phyloP scores from a whole-genome alignment of 371 early-diverging fungal genomes.

The Mortierella sp. region DNA sequence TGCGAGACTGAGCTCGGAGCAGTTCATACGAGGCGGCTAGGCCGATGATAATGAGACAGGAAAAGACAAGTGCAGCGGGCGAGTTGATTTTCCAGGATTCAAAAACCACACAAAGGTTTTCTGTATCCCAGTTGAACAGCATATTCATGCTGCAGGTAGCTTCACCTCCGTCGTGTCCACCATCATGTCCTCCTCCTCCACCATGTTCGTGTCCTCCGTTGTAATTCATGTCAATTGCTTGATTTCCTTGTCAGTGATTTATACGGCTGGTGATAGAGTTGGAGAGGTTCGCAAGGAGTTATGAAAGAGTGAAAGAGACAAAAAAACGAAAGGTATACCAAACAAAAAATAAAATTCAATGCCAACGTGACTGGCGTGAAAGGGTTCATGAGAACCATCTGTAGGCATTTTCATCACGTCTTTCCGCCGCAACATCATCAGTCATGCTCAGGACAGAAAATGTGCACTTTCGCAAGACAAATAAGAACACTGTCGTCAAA shows the following conservation, averaged over 20 bases:
- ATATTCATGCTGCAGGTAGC: conserved; percentile 66
- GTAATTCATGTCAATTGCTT: conserved; percentile 24
- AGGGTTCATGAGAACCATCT: background rate
- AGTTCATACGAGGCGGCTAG: conserved; percentile 76
- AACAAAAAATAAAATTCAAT: background rate
- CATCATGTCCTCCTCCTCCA: conserved; percentile 36
- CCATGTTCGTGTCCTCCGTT: conserved; percentile 41
- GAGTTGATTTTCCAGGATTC: conserved; percentile 81
- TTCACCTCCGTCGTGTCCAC: conserved; percentile 36
- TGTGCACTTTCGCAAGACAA: conserved; percentile 62
- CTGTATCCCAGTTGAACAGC: conserved; percentile 84
- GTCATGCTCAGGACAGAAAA: conserved; percentile 42
- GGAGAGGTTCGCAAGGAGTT: background rate
- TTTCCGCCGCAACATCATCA: background rate
- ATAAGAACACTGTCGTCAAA: conserved; percentile 69
- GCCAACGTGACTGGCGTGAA: conserved; percentile 1
- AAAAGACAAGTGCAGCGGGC: conserved; percentile 61
- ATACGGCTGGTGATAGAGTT: background rate
- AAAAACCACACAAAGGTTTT: conserved; percentile 83
- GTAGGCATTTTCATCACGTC: background rate
- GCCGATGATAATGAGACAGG: conserved; percentile 69
- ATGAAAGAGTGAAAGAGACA: conserved; percentile 1
- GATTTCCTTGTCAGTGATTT: conserved; percentile 2
- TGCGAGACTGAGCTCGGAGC: conserved; percentile 63
- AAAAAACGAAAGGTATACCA: background rate